Evolutionary conservation across 1,284 basidiomycete species (phyloP).

Genomic region (Kalmanozyma brasiliensis): DNA sequence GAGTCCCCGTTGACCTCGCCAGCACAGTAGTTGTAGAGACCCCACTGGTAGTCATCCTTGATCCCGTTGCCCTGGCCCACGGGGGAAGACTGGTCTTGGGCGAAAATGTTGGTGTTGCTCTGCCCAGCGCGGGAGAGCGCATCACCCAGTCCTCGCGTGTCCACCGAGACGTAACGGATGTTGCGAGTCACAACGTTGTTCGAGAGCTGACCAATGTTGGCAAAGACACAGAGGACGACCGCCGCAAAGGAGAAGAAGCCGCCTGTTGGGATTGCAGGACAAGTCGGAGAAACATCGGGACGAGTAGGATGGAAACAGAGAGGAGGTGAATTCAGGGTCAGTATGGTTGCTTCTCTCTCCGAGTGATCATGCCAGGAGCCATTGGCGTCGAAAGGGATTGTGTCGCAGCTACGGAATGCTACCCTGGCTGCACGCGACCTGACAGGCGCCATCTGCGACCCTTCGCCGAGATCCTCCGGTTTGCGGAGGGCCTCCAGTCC

Average conservation of each 20-base stretch:
- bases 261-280: constrained; percentile 49
- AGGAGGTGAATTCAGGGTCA: constrained; percentile 5
- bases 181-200: constrained; percentile 65
- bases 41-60: constrained; percentile 54
- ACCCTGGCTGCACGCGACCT: too few relatives aligned
- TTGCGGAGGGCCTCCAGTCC: too few relatives aligned
- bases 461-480: too few relatives aligned
- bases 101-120: constrained; percentile 45
- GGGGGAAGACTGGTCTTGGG: constrained; percentile 31
- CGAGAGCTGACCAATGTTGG: constrained; percentile 63
- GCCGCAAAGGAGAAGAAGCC: constrained; percentile 65
- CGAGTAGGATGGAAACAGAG: background rate
- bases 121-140: constrained; percentile 23
- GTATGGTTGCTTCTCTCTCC: background rate
- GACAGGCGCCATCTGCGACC: too few relatives aligned
- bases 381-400: too few relatives aligned
- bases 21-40: constrained; percentile 60
- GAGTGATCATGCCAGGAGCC: too few relatives aligned
- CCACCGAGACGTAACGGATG: constrained; percentile 54
- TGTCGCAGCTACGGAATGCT: too few relatives aligned
- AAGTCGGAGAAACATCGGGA: constrained; percentile 14
- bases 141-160: constrained; percentile 36
- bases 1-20: constrained; percentile 22
- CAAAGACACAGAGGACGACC: constrained; percentile 58
- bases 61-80: constrained; percentile 43